Evolutionary conservation across 2,329 filamentous ascomycete genomes (phyloP).

Genomic region (Ophiobolus disseminans): DNA sequence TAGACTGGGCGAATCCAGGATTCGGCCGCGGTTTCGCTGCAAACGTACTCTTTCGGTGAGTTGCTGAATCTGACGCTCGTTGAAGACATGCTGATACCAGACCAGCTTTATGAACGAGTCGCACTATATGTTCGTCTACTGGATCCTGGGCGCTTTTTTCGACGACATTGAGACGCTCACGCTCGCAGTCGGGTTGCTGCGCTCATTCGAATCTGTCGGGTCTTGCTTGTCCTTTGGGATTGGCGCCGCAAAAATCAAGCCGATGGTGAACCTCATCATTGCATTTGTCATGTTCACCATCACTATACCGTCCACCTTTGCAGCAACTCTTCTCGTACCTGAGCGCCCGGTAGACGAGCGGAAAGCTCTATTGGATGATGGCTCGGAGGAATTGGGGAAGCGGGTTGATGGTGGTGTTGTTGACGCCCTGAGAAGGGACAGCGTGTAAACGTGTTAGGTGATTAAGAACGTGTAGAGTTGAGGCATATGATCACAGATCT

Average conservation of each 20-base stretch:
- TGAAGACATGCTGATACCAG: slow-evolving; percentile 1
- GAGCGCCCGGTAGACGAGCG: slow-evolving; percentile 26
- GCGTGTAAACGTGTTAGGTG: neutral
- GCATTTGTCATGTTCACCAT: slow-evolving; percentile 58
- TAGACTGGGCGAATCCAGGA: slow-evolving; percentile 56
- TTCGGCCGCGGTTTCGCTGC: slow-evolving; percentile 58
- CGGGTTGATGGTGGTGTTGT: neutral
- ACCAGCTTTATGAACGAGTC: slow-evolving; percentile 59
- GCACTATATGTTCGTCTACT: slow-evolving; percentile 60
- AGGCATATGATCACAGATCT: neutral
- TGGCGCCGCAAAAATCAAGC: slow-evolving; percentile 54
- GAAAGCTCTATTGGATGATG: slow-evolving; percentile 9
- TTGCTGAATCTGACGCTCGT: neutral
- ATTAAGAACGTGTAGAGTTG: too few species aligned
- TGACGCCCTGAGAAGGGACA: neutral
- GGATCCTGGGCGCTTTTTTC: slow-evolving; percentile 60
- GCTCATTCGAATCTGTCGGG: slow-evolving; percentile 59
- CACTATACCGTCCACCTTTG: slow-evolving; percentile 39
- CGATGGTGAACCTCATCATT: slow-evolving; percentile 59
- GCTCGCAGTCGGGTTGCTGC: slow-evolving; percentile 56
- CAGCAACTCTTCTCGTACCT: slow-evolving; percentile 30
- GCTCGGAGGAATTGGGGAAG: neutral
- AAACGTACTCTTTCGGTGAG: slow-evolving; percentile 57
- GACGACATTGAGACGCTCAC: slow-evolving; percentile 61
- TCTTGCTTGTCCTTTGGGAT: slow-evolving; percentile 58